Base-by-base conservation (phyloP, 2,329 filamentous ascomycete genomes). In the Aureobasidium namibiae region DNA sequence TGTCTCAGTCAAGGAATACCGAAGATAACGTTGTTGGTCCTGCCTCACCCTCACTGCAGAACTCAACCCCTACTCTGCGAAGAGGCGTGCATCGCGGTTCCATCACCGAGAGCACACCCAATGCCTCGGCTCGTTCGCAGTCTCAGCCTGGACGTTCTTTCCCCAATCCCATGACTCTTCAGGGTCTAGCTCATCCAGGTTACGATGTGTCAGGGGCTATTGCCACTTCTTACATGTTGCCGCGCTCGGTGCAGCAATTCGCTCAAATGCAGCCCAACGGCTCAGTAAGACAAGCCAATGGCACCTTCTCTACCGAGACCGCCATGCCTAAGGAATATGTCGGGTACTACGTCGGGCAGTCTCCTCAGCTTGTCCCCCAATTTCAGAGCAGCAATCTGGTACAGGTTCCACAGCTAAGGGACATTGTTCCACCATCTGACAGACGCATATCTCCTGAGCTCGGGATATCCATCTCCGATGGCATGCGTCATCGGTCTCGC, bases 251-350 rank as follows among this genome's bases (percentile, higher is more conserved):
- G 56, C 64, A 66, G 48, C 60, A 63, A 38, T 68, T 70, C 56
- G 54, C 62, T 11, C 64, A 63, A 26, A 56, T 66, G 56, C 62
- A 65, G 36, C 56, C 54, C 39, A 61, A 60, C 23, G 59, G 59
- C 23, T 29, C 59, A 38, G 21, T 61, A 23, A 57, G 53, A 39
- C 46, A 54, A 54, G 16, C 50, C 31, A 52, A 49, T 24, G 36
- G 41, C 13, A 62, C 45, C 5, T 65, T 56, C 44, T 60, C 34
- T 61, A 53, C 45, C 16, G 69, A 72, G 14, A 70, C 68, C 56
- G 70, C 71, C 11, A 72, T 74, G 50, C 75, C 77, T 1, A 79
- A 79, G 64, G 77, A 80, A 61, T 80, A 79, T 63, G 70, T 78
- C 13, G 77, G 77, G 3, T 80, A 80, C 64, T 77, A 75, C 60